These are phyloP conservation scores for Rhizophagus sp. DNA, from an alignment of 192 early-diverging fungal genomes.

Conservation along the genomic window DNA sequence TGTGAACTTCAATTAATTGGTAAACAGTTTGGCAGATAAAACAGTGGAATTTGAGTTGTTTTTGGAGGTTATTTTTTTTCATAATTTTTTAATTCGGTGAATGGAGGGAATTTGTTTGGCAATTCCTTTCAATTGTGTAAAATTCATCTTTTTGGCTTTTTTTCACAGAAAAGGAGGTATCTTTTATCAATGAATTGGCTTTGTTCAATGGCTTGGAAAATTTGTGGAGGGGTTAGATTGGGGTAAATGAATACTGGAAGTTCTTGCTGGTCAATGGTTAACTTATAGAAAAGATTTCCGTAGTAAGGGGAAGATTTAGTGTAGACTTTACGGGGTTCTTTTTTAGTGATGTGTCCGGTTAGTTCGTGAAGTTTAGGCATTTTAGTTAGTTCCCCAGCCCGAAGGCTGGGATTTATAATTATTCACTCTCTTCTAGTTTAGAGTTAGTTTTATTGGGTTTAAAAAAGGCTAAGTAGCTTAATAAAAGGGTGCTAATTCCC, in stretches of 20 bases:
- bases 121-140: neutral
- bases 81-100: neutral
- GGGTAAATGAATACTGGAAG: constrained; percentile 6
- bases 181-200: neutral
- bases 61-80: neutral
- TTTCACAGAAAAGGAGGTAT: neutral
- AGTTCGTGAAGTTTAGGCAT: neutral
- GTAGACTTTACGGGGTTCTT: constrained; percentile 1
- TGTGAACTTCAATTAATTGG: no score
- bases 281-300: no score
- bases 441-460: no score
- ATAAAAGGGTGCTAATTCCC: no score
- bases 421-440: no score
- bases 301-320: neutral
- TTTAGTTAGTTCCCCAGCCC: no score
- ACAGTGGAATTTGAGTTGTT: constrained; percentile 1
- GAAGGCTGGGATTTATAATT: no score
- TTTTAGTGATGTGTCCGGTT: neutral
- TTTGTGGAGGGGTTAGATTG: neutral
- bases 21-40: no score
- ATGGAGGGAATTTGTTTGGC: neutral
- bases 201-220: neutral
- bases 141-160: neutral
- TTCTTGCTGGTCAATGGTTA: no score
- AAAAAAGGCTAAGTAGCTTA: no score